Conservation (phyloP, 345 rosid genomes). For the Linum trigynum region DNA sequence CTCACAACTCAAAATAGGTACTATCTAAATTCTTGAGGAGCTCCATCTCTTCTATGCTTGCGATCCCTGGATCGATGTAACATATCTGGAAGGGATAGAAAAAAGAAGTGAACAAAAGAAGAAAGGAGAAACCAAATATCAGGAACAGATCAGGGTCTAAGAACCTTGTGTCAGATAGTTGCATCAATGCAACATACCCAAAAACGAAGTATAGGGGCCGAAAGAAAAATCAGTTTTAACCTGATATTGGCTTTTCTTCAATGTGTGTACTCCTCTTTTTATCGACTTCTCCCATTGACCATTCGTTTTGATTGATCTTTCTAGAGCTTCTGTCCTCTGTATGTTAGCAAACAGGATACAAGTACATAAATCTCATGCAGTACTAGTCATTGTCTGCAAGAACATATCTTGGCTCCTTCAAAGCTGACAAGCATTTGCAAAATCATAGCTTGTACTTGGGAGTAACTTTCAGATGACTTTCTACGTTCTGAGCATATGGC, state of each 20-base stretch:
- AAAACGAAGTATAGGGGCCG: constrained; percentile 4
- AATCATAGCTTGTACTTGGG: neutral
- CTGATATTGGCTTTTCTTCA: constrained; percentile 64
- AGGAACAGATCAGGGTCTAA: too few species aligned
- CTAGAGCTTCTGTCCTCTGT: constrained; percentile 48
- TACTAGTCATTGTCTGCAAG: neutral
- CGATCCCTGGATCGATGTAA: constrained; percentile 64
- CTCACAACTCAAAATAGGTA: constrained; percentile 36
- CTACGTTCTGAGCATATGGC: neutral
- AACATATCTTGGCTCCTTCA: neutral
- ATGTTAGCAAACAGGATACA: neutral
- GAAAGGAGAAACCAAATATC: too few species aligned
- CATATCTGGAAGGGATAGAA: constrained; percentile 37
- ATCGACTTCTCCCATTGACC: constrained; percentile 55
- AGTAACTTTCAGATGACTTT: neutral
- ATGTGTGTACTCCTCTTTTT: constrained; percentile 67
- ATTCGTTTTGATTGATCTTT: constrained; percentile 47
- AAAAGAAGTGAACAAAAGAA: neutral
- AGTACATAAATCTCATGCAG: neutral
- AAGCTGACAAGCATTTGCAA: neutral
- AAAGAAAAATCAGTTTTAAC: constrained; percentile 21
- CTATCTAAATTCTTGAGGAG: constrained; percentile 64
- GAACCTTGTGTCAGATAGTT: too few species aligned
- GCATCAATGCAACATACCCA: constrained; percentile 10
- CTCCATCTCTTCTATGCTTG: constrained; percentile 55